Percentiles rank a stretch among this genome's conserved stretches.
These are phyloP conservation scores for Fusarium sterilihyphosum DNA, from an alignment of 2,329 filamentous ascomycete genomes.

Conservation along the genomic window DNA sequence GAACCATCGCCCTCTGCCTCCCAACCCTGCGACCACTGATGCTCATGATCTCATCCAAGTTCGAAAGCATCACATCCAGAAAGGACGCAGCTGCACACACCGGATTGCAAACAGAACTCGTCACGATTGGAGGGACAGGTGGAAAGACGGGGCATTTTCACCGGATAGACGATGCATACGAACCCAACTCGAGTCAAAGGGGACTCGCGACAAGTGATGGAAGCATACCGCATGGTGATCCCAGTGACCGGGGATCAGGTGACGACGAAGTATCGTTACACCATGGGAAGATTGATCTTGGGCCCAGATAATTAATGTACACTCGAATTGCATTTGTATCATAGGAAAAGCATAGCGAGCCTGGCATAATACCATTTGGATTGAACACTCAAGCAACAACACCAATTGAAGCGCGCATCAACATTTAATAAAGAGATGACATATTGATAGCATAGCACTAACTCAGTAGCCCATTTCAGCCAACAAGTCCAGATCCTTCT, in stretches of 20 bases:
- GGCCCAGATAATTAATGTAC: neutral
- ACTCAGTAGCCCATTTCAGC: neutral
- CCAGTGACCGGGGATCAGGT: neutral
- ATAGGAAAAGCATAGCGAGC: neutral
- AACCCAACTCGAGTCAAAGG: neutral
- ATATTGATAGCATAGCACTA: neutral
- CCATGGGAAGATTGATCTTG: neutral
- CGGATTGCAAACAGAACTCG: neutral
- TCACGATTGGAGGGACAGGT: constrained; percentile 19
- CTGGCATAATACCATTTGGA: neutral
- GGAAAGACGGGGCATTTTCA: constrained; percentile 10
- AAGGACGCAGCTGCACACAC: neutral
- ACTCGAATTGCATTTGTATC: neutral
- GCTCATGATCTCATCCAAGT: constrained; percentile 18
- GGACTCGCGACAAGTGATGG: neutral
- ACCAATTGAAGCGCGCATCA: neutral
- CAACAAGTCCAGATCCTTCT: neutral
- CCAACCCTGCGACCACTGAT: constrained; percentile 24
- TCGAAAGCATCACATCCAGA: constrained; percentile 6
- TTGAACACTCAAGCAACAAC: neutral
- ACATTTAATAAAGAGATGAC: too few species aligned
- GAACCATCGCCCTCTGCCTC: constrained; percentile 26
- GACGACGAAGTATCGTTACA: constrained; percentile 2
- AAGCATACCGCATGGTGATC: neutral
- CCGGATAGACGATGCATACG: constrained; percentile 4